Conservation (phyloP, 1,284 basidiomycete species). For the Cronartium quercuum region DNA sequence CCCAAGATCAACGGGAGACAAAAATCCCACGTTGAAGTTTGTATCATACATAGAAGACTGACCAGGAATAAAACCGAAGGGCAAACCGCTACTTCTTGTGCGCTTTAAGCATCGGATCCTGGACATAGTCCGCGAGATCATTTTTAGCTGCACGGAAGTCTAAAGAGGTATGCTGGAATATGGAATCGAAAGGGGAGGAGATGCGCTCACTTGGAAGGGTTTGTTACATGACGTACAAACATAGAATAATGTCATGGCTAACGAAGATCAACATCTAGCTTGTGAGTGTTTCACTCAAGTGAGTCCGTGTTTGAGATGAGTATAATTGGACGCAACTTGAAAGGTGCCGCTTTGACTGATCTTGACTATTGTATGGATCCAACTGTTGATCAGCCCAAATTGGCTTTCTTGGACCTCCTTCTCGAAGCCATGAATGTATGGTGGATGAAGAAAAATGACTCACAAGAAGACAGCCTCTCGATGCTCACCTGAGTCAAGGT, state of each 20-base stretch:
- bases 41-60: too few species aligned
- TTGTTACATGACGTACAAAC: conserved; percentile 36
- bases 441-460: background rate
- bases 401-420: background rate
- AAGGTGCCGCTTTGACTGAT: conserved; percentile 35
- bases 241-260: conserved; percentile 39
- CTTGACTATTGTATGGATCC: conserved; percentile 13
- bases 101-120: conserved; percentile 22
- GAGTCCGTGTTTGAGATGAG: background rate
- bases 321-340: conserved; percentile 4
- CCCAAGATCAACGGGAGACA: too few species aligned
- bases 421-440: background rate
- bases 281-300: too few species aligned
- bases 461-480: conserved; percentile 38
- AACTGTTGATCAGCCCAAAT: background rate
- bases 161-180: background rate
- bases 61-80: too few species aligned
- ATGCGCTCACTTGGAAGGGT: conserved; percentile 20
- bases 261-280: background rate
- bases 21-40: too few species aligned
- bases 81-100: background rate
- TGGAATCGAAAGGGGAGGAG: background rate
- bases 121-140: background rate
- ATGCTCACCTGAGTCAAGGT: conserved; percentile 21
- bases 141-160: too few species aligned